These are phyloP conservation scores for Hordeum marinum DNA, from an alignment of 176 grass and related monocot genomes.

Conservation along the genomic window DNA sequence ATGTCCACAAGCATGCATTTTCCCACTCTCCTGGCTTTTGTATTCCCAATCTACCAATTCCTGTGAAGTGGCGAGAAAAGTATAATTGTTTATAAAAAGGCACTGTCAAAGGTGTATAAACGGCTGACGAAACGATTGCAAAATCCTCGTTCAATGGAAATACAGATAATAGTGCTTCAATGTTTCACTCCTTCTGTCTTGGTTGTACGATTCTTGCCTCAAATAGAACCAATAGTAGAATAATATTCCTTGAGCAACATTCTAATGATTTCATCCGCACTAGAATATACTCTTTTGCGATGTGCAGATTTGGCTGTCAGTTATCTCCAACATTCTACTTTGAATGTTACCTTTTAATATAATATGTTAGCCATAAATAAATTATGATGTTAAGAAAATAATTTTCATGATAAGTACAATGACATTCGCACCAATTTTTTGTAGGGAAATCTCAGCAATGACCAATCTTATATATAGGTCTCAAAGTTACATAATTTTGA, in stretches of 20 bases:
- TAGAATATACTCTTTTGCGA: neutral
- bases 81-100: neutral
- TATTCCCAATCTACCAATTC: slow-evolving; percentile 10
- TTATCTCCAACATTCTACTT: neutral
- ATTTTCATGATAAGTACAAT: neutral
- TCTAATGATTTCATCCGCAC: neutral
- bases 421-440: neutral
- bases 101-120: neutral
- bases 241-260: neutral
- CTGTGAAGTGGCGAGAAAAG: neutral
- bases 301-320: neutral
- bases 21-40: slow-evolving; percentile 7
- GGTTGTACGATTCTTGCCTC: neutral
- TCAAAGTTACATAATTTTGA: neutral
- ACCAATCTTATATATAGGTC: neutral
- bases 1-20: slow-evolving; percentile 13
- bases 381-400: neutral
- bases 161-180: neutral
- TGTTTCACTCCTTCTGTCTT: neutral
- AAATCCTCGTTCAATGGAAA: neutral
- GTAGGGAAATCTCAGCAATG: neutral
- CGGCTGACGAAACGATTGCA: neutral
- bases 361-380: neutral
- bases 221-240: neutral
- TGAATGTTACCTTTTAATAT: neutral